A percentile compares a stretch with the other conserved stretches of the same genome.
These are phyloP conservation scores for Lumnitzera littorea DNA, from an alignment of 345 rosid species.

Conservation along the genomic window DNA sequence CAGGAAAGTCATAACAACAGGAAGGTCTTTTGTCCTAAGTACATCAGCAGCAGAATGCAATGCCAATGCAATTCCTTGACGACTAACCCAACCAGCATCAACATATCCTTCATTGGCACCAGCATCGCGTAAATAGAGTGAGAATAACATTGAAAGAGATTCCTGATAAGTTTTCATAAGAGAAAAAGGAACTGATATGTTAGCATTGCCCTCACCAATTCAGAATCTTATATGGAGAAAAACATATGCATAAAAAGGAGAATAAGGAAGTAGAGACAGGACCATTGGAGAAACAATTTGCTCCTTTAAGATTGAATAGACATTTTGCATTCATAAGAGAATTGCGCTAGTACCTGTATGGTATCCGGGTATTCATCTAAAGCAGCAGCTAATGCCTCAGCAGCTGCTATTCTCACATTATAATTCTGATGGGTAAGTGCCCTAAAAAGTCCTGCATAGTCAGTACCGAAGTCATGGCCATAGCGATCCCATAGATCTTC, in stretches of 20 bases:
- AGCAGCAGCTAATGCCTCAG: constrained; percentile 97
- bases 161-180: constrained; percentile 38
- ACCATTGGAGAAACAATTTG: background rate
- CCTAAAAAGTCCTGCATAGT: constrained; percentile 79
- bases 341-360: constrained; percentile 44
- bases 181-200: background rate
- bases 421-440: constrained; percentile 81
- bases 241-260: constrained; percentile 4
- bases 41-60: constrained; percentile 90
- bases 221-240: background rate
- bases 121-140: constrained; percentile 72
- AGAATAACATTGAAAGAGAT: constrained; percentile 82
- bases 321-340: no score
- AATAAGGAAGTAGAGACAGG: background rate
- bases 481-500: constrained; percentile 96
- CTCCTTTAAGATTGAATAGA: no score
- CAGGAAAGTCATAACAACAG: constrained; percentile 91
- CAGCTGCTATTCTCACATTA: constrained; percentile 83
- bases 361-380: constrained; percentile 85
- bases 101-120: constrained; percentile 42
- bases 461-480: constrained; percentile 83
- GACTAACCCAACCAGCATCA: constrained; percentile 89
- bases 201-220: background rate
- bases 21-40: constrained; percentile 88
- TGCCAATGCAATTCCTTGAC: constrained; percentile 93